phyloP scores from a whole-genome alignment of 192 early-diverging fungal genomes.

The Mortierella alpina region DNA sequence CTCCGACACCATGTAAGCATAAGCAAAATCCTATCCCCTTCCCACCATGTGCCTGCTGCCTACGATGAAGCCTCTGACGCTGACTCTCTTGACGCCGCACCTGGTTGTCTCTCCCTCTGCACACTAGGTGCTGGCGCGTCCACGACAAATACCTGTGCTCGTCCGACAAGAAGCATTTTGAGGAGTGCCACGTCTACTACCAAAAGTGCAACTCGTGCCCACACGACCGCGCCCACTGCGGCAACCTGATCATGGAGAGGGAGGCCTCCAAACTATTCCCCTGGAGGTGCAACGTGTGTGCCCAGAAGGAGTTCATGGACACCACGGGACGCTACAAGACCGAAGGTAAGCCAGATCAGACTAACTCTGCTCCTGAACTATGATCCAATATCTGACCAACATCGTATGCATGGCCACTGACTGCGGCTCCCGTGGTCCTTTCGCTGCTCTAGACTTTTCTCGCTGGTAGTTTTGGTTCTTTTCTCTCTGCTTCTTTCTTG shows the following conservation, averaged over 20 bases:
- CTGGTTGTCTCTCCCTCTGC: neutral
- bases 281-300: slow-evolving; percentile 50
- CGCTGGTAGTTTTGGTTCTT: slow-evolving; percentile 25
- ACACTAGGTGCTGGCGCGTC: slow-evolving; percentile 47
- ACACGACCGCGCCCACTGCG: slow-evolving; percentile 51
- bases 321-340: slow-evolving; percentile 49
- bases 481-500: neutral
- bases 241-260: slow-evolving; percentile 45
- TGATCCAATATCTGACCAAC: neutral
- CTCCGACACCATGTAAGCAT: neutral
- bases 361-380: neutral
- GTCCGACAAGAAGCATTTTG: slow-evolving; percentile 41
- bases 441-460: slow-evolving; percentile 36
- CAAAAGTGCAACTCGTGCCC: slow-evolving; percentile 56
- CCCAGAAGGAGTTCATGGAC: slow-evolving; percentile 51
- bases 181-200: slow-evolving; percentile 51
- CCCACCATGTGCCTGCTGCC: neutral
- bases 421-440: neutral
- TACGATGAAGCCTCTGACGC: neutral
- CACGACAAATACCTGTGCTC: slow-evolving; percentile 54
- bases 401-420: neutral
- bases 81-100: neutral
- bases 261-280: slow-evolving; percentile 52
- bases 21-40: neutral
- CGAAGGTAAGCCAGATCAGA: slow-evolving; percentile 25